Percentiles rank a stretch among this genome's conserved stretches.
These are phyloP conservation scores for Mucor mucedo DNA, from an alignment of 371 early-diverging fungal species.

Conservation along the genomic window DNA sequence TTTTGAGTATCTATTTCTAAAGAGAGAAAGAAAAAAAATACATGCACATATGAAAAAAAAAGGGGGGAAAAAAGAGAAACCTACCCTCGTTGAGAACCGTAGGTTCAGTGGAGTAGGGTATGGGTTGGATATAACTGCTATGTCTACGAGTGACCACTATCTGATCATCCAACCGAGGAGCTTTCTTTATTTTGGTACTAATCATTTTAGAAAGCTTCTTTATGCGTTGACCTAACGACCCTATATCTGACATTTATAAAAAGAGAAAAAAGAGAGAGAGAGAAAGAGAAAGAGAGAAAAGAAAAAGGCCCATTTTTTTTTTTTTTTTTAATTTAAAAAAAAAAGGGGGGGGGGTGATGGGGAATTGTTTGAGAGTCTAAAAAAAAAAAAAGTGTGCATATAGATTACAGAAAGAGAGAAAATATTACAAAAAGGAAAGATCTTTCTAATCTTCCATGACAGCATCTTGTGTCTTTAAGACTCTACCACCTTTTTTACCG, in stretches of 20 bases:
- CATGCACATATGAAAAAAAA: neutral
- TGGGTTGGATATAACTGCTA: slow-evolving; percentile 13
- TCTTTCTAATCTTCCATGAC: slow-evolving; percentile 38
- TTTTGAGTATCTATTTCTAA: too few relatives aligned
- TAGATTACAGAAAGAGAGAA: neutral
- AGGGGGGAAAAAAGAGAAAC: too few relatives aligned
- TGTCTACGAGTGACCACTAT: slow-evolving; percentile 8
- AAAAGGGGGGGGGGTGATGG: neutral
- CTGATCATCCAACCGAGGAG: neutral
- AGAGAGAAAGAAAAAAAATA: too few relatives aligned
- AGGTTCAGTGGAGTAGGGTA: neutral
- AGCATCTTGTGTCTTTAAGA: slow-evolving; percentile 36
- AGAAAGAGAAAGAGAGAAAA: slow-evolving; percentile 7
- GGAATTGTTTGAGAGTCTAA: slow-evolving; percentile 2
- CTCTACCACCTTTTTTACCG: slow-evolving; percentile 49
- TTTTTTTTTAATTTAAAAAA: slow-evolving; percentile 12
- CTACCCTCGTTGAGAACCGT: too few relatives aligned
- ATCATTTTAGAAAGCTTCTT: slow-evolving; percentile 18
- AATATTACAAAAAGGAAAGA: slow-evolving; percentile 4
- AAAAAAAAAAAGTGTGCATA: slow-evolving; percentile 14
- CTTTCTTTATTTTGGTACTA: slow-evolving; percentile 11
- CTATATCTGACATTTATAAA: slow-evolving; percentile 8
- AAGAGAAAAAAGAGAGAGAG: slow-evolving; percentile 7
- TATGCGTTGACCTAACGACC: slow-evolving; percentile 1
- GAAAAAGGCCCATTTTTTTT: neutral